A percentile compares a stretch with the other conserved stretches of the same genome.
These are phyloP conservation scores for Noccaea caerulescens DNA, from an alignment of 345 rosid species.

Conservation along the genomic window DNA sequence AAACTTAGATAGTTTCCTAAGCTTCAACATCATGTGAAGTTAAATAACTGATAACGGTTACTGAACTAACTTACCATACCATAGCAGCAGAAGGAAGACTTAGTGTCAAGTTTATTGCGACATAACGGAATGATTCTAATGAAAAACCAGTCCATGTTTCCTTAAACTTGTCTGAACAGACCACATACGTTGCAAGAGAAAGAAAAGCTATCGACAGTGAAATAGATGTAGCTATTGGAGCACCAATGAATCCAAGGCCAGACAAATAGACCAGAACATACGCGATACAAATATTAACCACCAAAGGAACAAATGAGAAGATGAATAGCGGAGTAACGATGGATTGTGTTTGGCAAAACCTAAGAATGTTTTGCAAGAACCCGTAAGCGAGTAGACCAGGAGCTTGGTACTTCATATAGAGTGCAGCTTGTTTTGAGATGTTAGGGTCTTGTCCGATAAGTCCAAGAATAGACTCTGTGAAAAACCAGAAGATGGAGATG, in stretches of 20 bases:
- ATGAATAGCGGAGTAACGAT: conserved; percentile 52
- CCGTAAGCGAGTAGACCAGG: conserved; percentile 71
- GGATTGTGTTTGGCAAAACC: conserved; percentile 83
- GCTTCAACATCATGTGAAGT: neutral
- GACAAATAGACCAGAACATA: conserved; percentile 53
- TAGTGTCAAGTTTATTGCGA: conserved; percentile 48
- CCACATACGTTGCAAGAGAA: conserved; percentile 52
- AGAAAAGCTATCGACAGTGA: conserved; percentile 65
- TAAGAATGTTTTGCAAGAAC: conserved; percentile 62
- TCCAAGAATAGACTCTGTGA: conserved; percentile 3
- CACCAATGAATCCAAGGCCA: conserved; percentile 62
- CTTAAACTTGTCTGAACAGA: conserved; percentile 46
- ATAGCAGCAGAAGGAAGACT: conserved; percentile 79
- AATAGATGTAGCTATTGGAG: conserved; percentile 71
- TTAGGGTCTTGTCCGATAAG: conserved; percentile 62
- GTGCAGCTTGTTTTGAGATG: conserved; percentile 60
- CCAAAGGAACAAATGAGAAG: conserved; percentile 52
- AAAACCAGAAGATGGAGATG: conserved; percentile 62
- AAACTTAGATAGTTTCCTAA: neutral
- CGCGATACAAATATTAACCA: conserved; percentile 52
- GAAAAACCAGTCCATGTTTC: conserved; percentile 72
- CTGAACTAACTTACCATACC: conserved; percentile 60
- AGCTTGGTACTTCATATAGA: conserved; percentile 62
- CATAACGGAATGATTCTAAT: conserved; percentile 43
- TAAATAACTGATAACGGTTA: neutral